A percentile compares a stretch with the other conserved stretches of the same genome.
These are phyloP conservation scores for Penicillium turbatum DNA, from an alignment of 495 filamentous ascomycete species.

Conservation along the genomic window DNA sequence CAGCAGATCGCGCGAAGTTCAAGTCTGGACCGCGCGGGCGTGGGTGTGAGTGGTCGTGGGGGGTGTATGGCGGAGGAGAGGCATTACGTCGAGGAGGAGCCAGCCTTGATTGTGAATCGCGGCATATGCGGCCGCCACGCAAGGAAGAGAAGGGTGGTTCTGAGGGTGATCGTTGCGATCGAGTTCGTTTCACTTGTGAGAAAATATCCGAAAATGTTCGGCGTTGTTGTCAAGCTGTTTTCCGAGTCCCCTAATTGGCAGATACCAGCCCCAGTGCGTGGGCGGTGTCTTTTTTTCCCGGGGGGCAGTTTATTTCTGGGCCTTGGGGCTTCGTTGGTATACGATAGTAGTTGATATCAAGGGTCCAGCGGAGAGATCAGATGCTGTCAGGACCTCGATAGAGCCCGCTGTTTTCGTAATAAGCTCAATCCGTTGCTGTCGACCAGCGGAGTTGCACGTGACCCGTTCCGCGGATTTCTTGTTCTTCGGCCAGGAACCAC, in stretches of 20 bases:
- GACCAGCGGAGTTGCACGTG: constrained; percentile 19
- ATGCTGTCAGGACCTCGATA: neutral
- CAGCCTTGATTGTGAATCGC: constrained; percentile 37
- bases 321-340: neutral
- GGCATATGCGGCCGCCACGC: constrained; percentile 42
- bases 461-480: constrained; percentile 26
- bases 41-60: constrained; percentile 24
- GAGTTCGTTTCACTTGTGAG: neutral
- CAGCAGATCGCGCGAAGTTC: constrained; percentile 17
- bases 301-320: neutral
- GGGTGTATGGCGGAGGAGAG: constrained; percentile 38
- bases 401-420: neutral
- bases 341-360: neutral
- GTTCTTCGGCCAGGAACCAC: constrained; percentile 11
- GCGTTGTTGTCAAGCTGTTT: constrained; percentile 14
- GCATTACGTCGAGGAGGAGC: constrained; percentile 44
- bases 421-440: neutral
- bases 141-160: constrained; percentile 10
- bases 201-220: neutral
- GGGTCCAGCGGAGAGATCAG: neutral
- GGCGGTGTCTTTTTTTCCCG: constrained; percentile 3
- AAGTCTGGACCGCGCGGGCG: constrained; percentile 26
- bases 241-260: constrained; percentile 18
- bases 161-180: neutral
- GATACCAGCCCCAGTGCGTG: constrained; percentile 5